Base-by-base conservation (phyloP, 192 early-diverging fungal genomes). In the Entomortierella lignicola region DNA sequence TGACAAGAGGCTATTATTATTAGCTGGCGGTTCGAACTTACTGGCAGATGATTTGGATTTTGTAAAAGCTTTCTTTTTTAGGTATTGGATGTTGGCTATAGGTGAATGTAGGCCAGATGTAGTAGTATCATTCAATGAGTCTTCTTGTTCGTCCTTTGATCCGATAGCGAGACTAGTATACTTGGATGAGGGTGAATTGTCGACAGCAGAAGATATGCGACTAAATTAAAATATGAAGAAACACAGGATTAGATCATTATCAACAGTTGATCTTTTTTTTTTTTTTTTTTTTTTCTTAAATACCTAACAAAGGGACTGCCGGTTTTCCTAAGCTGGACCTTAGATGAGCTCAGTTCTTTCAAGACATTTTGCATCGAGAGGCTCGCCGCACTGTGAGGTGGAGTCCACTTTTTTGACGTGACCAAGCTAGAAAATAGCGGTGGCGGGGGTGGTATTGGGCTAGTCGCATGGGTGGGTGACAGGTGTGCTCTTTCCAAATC, bases 261-360 rank as follows among this genome's bases (percentile, higher is more conserved):
- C n/a, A n/a, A n/a, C n/a, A n/a, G 23, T 21, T 59, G 20, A 23
- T 8, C 11, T 20, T 1, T 44, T 42, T 60, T 13, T 13, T 18
- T 13, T 48, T 26, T n/a, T 11, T 61, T 18, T 12, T n/a, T 37
- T 13, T 37, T 7, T 3, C 7, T 4, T 26, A 0, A 18, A 20
- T 68, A 77, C 72, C 65, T 77, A 8, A 77, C 29, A 41, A 63
- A 77, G 4, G 72, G 72, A 23, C 72, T 77, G 5, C 65, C 72
- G 10, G 72, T 77, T 47, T 77, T 77, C 25, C 72, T 55, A 42
- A 77, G 60, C 37, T 61, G 58, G 31, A 77, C 43, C n/a, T 66
- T 77, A 7, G 63, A 66, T 18, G 65, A 58, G 37, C 60, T 68
- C 47, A 77, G 17, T 25, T 77, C 72, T 23, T 68, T 63, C 6